Base-by-base conservation (phyloP, 129 eudicot species). In the Scalesia atractyloides region DNA sequence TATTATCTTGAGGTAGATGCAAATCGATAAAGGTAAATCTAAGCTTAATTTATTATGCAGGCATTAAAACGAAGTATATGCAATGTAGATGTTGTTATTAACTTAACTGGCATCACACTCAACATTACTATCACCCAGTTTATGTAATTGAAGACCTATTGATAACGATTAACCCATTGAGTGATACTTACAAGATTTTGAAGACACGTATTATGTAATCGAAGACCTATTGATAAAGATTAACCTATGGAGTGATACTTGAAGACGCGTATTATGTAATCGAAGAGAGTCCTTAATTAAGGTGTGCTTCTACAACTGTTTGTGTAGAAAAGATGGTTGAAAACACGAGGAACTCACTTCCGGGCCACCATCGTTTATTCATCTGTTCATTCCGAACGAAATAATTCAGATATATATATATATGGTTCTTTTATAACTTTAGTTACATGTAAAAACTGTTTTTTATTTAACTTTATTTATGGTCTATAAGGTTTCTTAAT, bases 241-340 rank as follows among this genome's bases (percentile, higher is more conserved):
- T 1, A 68, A 33, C 19, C 7, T 56, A 43, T 16, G 11, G 58
- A 24, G 0, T 70, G 70, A 1, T 69, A 50, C 9, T 64, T 26
- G 83, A 81, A 60, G 57, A 70, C 5, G 89, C 97, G 13, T 77
- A 66, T 63, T 71, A 66, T 8, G 78, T 78, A 14, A 68, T 92
- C 14, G 90, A 87, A 43, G 98, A 92, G 71, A 85, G 19, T 51
- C 90, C 89, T 12, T 85, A 83, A 61, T 44, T 22, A 47, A 76
- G 82, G 53, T 81, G 87, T 12, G 81, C 78, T 13, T 84, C 96
- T 51, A 85, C 91, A 37, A 70, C 59, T 46, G 84, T 89, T 18
- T 79, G 96, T 39, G 91, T 87, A 5, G 98, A 89, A 0, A 89
- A 76, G 65, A 83, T 92, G 98, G 80, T 83, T 74, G 91, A 86